Evolutionary conservation across 2,329 filamentous ascomycete genomes (phyloP), one percentile per base, ranked within the genome.

Genomic region (Xylaria hypoxylon): DNA sequence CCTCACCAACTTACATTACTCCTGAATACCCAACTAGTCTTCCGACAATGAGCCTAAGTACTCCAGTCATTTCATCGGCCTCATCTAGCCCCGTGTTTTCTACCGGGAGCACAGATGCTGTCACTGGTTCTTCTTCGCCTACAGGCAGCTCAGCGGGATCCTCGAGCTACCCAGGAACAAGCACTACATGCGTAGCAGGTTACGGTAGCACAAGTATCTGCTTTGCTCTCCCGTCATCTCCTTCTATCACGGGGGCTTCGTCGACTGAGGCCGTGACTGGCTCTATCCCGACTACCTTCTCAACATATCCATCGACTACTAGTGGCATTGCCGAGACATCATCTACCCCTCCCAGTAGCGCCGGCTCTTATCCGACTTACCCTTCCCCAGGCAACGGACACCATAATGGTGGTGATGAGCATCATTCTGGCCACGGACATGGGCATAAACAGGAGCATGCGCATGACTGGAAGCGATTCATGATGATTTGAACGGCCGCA

Each of bases 131-230:
- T 17, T 67, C 65, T 38, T 62, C 52, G 15, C 38, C 47, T 50
- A 55, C 62, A 8, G 57, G 59, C 28, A 63, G 53, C 53, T 31
- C 48, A 6, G 35, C 19, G 15, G 13, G 7, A 6, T 10, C 59
- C 15, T 40, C 59, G 10, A 63, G 58, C 40, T 22, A 51, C 24
- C 15, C 31, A 28, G 51, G 38, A 58, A 48, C 19, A 19, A 64
- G 52, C 52, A 68, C 57, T 6, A 70, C 67, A 24, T 71, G 67
- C 38, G 42, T 69, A 8, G 47, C 44, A 11, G 68, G 50, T 5
- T 69, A 70, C 13, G 67, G 51, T 8, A 31, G 40, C n/a, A 38
- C 63, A n/a, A 66, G 59, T n/a, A 6, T 61, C 44, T 70, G 68
- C 57, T 68, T 62, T 28, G 24, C 56, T 5, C 35, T 60, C 11